Evolutionary conservation across 805 yeast species (phyloP), one percentile per base, ranked within the genome.

Genomic region (Lachancea dasiensis): DNA sequence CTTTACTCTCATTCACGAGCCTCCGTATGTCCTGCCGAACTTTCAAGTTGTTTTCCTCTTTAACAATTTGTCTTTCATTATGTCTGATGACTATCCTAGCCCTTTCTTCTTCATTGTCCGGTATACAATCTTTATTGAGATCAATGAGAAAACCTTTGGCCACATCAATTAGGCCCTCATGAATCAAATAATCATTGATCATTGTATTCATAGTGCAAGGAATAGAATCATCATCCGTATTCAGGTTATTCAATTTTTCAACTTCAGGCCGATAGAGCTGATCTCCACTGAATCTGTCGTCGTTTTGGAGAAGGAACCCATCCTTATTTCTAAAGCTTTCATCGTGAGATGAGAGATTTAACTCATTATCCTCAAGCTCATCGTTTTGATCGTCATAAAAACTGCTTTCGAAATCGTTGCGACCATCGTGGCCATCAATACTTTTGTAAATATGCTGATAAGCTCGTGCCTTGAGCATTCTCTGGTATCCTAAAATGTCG

Each of bases 401-500:
- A 14, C 41, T 38, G 17, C 31, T 34, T 15, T 31, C 35, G 27
- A 41, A 41, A 26, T 40, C 38, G 20, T 37, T 28, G 24, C 26
- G 27, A 30, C 19, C 31, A n/a, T 27, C 29, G 28, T 31, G 33
- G 14, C 31, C 39, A 27, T 30, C 43, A 17, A 41, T 34, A 33
- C 36, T 44, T 14, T 47, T 41, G 32, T 55, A 60, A n/a, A 61
- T 52, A 34, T 51, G 54, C 13, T 49, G 51, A 24, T 58, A 54
- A 6, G 68, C 51, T 31, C 47, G 50, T 7, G 50, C 45, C 46
- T 77, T 79, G 59, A 70, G 67, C 9, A 58, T 58, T 18, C 63
- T 58, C 26, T 76, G 69, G 53, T 78, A 77, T 27, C 69, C 67
- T 28, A 68, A 65, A 41, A 82, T 77, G 52, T 82, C 82, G 50